These are phyloP conservation scores for Simmondsia chinensis DNA, from an alignment of 148 eudicot genomes.

Conservation along the genomic window DNA sequence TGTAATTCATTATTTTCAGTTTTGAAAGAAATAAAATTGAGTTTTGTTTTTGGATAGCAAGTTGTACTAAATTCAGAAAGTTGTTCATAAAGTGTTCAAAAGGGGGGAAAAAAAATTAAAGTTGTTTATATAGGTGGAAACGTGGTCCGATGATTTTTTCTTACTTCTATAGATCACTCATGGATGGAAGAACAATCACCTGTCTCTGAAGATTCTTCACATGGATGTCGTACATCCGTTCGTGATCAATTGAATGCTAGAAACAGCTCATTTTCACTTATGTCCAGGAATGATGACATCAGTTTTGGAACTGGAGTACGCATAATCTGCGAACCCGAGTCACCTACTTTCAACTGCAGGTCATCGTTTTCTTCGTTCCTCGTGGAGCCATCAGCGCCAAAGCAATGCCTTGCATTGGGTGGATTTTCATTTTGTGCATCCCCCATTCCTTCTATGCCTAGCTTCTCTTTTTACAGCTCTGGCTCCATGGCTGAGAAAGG, in stretches of 20 bases:
- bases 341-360: conserved; percentile 36
- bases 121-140: no score
- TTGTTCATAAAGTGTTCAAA: no score
- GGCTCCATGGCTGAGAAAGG: conserved; percentile 21
- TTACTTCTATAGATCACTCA: conserved; percentile 38
- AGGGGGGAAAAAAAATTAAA: no score
- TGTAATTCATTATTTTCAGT: no score
- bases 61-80: no score
- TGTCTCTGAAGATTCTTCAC: conserved; percentile 12
- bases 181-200: conserved; percentile 44
- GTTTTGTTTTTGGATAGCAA: no score
- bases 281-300: conserved; percentile 53
- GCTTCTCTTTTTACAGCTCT: conserved; percentile 66
- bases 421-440: conserved; percentile 48
- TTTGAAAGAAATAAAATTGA: no score
- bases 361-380: conserved; percentile 63
- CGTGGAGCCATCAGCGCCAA: conserved; percentile 38
- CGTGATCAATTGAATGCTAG: conserved; percentile 19
- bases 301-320: conserved; percentile 51
- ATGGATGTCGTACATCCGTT: conserved; percentile 11
- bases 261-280: conserved; percentile 26
- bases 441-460: conserved; percentile 52
- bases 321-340: conserved; percentile 24
- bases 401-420: conserved; percentile 18
- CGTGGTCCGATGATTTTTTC: no score